phyloP scores from a whole-genome alignment of 1,139 yeast genomes.

The Suhomyces terraborum region DNA sequence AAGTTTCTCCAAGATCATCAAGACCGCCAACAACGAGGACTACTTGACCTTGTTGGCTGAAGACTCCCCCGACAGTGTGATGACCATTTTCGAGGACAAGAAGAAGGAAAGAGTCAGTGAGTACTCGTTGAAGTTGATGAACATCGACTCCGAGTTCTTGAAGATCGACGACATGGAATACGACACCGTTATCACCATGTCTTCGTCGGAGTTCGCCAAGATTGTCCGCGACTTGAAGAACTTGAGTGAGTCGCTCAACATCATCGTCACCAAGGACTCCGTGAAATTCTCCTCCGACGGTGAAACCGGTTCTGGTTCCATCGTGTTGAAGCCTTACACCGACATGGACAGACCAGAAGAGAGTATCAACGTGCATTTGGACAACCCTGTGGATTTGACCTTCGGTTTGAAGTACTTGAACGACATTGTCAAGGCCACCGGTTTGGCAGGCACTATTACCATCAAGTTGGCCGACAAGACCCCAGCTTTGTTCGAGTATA shows the following conservation, averaged over 20 bases:
- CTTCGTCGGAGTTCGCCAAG: constrained; percentile 84
- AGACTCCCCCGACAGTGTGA: constrained; percentile 81
- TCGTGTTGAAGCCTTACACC: constrained; percentile 80
- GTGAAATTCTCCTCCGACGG: constrained; percentile 91
- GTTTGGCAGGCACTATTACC: constrained; percentile 74
- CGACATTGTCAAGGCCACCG: constrained; percentile 90
- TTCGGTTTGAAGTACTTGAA: constrained; percentile 89
- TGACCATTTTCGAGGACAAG: constrained; percentile 86
- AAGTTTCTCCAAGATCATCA: constrained; percentile 82
- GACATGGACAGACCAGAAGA: constrained; percentile 80
- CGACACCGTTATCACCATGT: constrained; percentile 85
- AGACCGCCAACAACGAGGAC: constrained; percentile 90
- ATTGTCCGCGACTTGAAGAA: constrained; percentile 86
- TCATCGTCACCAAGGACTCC: constrained; percentile 87
- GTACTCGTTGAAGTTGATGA: constrained; percentile 90
- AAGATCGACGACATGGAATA: constrained; percentile 93
- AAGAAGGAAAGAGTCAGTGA: constrained; percentile 91
- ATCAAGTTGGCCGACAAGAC: constrained; percentile 87
- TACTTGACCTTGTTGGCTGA: constrained; percentile 87
- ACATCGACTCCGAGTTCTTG: constrained; percentile 92
- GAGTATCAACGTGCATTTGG: constrained; percentile 73
- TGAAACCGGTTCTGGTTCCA: constrained; percentile 86
- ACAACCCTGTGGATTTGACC: constrained; percentile 84
- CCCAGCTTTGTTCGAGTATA: constrained; percentile 93
- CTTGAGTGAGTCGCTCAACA: constrained; percentile 83